A percentile compares a stretch with the other conserved stretches of the same genome.
phyloP scores from a whole-genome alignment of 495 filamentous ascomycete genomes.

The Corynascus novoguineensis region DNA sequence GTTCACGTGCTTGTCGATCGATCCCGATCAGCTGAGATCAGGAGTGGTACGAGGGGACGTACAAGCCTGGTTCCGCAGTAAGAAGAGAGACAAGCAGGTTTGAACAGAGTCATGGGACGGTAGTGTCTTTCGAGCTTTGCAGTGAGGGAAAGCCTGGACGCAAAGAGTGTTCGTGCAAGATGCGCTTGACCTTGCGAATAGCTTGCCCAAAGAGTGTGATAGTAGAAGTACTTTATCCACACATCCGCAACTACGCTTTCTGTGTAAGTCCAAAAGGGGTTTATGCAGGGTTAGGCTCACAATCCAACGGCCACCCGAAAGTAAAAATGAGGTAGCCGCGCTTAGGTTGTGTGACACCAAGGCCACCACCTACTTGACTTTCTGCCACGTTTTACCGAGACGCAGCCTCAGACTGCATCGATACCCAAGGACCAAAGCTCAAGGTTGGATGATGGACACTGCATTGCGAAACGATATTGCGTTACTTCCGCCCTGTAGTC shows the following conservation, averaged over 20 bases:
- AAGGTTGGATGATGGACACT: not conserved
- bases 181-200: no score
- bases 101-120: not conserved
- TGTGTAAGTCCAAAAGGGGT: no score
- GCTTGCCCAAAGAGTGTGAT: no score
- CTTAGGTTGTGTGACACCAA: not conserved
- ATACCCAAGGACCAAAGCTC: not conserved
- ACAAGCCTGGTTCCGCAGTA: no score
- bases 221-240: no score
- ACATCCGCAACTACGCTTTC: no score
- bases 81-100: not conserved
- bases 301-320: not conserved
- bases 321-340: not conserved
- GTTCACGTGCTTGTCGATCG: slow-evolving; percentile 3
- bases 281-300: no score
- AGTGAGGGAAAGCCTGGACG: not conserved
- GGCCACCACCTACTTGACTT: no score
- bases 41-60: not conserved
- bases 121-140: not conserved
- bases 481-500: not conserved
- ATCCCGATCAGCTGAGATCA: not conserved
- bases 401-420: not conserved
- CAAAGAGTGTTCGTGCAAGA: no score
- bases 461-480: not conserved
- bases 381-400: not conserved